A percentile compares a stretch with the other conserved stretches of the same genome.
Evolutionary conservation across 805 yeast genomes (phyloP).

Genomic region (Wickerhamomyces kurtzmanii): DNA sequence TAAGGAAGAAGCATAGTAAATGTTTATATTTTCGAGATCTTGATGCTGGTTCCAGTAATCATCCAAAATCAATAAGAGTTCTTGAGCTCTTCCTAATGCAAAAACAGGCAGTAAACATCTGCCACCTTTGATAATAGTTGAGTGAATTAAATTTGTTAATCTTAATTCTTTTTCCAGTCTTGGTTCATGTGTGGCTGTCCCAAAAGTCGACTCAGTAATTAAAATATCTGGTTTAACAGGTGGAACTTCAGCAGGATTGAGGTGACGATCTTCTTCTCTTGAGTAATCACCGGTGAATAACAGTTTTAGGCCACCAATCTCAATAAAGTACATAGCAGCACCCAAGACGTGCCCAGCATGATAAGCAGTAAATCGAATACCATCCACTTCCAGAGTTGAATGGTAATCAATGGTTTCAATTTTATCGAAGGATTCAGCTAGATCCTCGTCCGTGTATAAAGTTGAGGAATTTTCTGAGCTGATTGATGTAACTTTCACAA

Average conservation of each 20-base stretch:
- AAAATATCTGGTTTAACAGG: constrained; percentile 78
- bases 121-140: constrained; percentile 82
- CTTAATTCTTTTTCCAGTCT: constrained; percentile 76
- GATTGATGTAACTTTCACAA: constrained; percentile 75
- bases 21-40: constrained; percentile 72
- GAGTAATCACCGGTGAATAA: constrained; percentile 96
- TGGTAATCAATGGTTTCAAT: constrained; percentile 95
- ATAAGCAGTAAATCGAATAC: constrained; percentile 91
- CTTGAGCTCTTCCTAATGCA: constrained; percentile 96
- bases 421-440: constrained; percentile 75
- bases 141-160: constrained; percentile 73
- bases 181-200: constrained; percentile 95
- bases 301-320: constrained; percentile 83
- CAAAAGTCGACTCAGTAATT: constrained; percentile 93
- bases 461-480: constrained; percentile 28
- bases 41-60: constrained; percentile 88
- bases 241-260: constrained; percentile 92
- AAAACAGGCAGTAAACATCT: constrained; percentile 88
- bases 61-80: constrained; percentile 77
- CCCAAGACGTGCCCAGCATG: constrained; percentile 99
- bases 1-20: constrained; percentile 85
- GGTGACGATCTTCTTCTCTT: constrained; percentile 90
- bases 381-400: constrained; percentile 90
- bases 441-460: constrained; percentile 84
- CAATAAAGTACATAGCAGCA: constrained; percentile 95